Evolutionary conservation across 306 rosid genomes (phyloP), one percentile per base, ranked within the genome.

Genomic region (Gillenia trifoliata): DNA sequence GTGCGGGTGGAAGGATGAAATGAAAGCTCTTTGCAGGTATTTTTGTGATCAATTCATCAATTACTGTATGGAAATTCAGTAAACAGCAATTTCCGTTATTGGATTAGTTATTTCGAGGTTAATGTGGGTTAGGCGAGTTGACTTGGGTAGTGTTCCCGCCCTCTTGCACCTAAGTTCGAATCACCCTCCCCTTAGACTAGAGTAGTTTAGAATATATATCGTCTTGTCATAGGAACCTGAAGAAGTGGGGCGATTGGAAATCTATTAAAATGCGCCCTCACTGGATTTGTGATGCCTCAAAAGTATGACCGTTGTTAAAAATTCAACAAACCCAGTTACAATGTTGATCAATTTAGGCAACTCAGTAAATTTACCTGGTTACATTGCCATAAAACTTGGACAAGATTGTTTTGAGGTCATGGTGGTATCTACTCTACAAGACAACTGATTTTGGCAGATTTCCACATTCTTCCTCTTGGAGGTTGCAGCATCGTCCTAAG

Each of bases 1-100:
- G 68, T 93, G 96, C 76, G 98, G 98, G 45, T 93, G 98, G 98
- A 90, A 89, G 84, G 98, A 90, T 87, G 98, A 93, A 75, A 93
- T 93, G 98, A 90, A 93, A 83, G 67, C 93, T 30, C 85, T 89
- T 40, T 93, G 98, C 98, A 93, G 98, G 98, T 91, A 56, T 23
- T 33, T 1, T 0, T 71, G 19, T 19, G 60, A 45, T 28, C 59
- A 29, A 45, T 68, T 43, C 36, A 17, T 68, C 36, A 25, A 3
- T 17, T 57, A 10, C 63, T 62, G 66, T 29, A 16, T 62, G 23
- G 1, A 29, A 8, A 0, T 36, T 3, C 30, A 40, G 13, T 40
- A 25, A 67, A 28, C 8, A 8, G 15, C 2, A 28, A 6, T 19
- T 45, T 43, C 38, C 2, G 19, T 25, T 57, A 0, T 56, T 38